Evolutionary conservation across 371 early-diverging fungal species (phyloP).

Genomic region (Chytridiales sp.): DNA sequence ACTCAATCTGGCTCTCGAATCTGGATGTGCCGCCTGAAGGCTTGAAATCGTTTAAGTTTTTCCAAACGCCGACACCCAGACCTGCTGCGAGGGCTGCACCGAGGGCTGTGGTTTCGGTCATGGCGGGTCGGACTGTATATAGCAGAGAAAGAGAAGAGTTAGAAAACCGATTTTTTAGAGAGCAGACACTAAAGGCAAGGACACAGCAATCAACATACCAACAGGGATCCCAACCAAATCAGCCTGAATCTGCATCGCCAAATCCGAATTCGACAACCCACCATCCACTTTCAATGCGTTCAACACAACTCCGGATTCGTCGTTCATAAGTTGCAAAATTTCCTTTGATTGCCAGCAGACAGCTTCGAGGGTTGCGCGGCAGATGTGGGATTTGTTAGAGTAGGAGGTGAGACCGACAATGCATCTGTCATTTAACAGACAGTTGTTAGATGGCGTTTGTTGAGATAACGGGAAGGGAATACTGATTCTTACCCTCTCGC

Average conservation of each 20-base stretch:
- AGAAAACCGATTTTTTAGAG: background rate
- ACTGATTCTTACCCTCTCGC: slow-evolving; percentile 66
- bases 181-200: background rate
- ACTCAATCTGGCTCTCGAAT: slow-evolving; percentile 41
- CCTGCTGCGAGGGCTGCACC: slow-evolving; percentile 96
- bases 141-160: background rate
- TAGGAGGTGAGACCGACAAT: slow-evolving; percentile 88
- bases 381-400: slow-evolving; percentile 81
- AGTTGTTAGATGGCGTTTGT: background rate
- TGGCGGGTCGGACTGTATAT: slow-evolving; percentile 70
- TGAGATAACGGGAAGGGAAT: background rate
- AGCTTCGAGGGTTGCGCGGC: slow-evolving; percentile 86
- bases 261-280: slow-evolving; percentile 86
- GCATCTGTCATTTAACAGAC: slow-evolving; percentile 24
- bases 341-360: slow-evolving; percentile 87
- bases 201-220: slow-evolving; percentile 19
- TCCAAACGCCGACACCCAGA: slow-evolving; percentile 75
- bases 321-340: slow-evolving; percentile 87
- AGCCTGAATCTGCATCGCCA: slow-evolving; percentile 90
- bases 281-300: slow-evolving; percentile 84
- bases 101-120: slow-evolving; percentile 90
- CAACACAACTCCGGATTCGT: slow-evolving; percentile 65
- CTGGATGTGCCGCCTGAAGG: slow-evolving; percentile 9
- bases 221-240: slow-evolving; percentile 83
- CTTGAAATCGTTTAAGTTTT: slow-evolving; percentile 19